These are phyloP conservation scores for Alternaria alternata DNA, from an alignment of 2,329 filamentous ascomycete species.

Conservation along the genomic window DNA sequence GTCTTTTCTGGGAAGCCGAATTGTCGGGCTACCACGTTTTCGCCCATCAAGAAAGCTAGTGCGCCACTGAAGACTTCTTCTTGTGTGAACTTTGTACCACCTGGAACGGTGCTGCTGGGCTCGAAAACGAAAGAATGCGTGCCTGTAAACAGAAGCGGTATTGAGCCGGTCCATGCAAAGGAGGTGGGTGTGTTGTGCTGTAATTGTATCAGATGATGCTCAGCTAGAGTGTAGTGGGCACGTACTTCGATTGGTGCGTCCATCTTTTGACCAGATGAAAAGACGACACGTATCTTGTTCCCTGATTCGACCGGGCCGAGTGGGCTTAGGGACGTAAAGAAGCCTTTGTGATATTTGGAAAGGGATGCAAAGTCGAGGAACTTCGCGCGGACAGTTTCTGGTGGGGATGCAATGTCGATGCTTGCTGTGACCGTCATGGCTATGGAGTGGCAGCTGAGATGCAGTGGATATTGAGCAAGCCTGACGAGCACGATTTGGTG, in stretches of 20 bases:
- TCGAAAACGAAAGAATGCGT: constrained; percentile 28
- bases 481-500: background rate
- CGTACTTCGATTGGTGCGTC: constrained; percentile 15
- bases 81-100: constrained; percentile 30
- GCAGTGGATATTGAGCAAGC: background rate
- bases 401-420: constrained; percentile 30
- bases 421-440: constrained; percentile 20
- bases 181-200: constrained; percentile 17
- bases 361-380: constrained; percentile 26
- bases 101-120: constrained; percentile 8
- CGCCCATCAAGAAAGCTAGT: constrained; percentile 26
- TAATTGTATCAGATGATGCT: background rate
- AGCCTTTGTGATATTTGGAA: constrained; percentile 16
- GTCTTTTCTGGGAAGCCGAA: constrained; percentile 24
- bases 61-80: constrained; percentile 28
- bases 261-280: constrained; percentile 16
- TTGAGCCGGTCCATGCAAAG: constrained; percentile 25
- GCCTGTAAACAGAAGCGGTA: constrained; percentile 28
- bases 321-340: constrained; percentile 28
- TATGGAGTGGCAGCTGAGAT: background rate
- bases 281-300: constrained; percentile 21
- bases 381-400: constrained; percentile 22
- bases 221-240: background rate
- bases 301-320: constrained; percentile 16
- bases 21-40: constrained; percentile 14